Evolutionary conservation across 805 yeast species (phyloP).

Genomic region (Lachancea quebecensis): DNA sequence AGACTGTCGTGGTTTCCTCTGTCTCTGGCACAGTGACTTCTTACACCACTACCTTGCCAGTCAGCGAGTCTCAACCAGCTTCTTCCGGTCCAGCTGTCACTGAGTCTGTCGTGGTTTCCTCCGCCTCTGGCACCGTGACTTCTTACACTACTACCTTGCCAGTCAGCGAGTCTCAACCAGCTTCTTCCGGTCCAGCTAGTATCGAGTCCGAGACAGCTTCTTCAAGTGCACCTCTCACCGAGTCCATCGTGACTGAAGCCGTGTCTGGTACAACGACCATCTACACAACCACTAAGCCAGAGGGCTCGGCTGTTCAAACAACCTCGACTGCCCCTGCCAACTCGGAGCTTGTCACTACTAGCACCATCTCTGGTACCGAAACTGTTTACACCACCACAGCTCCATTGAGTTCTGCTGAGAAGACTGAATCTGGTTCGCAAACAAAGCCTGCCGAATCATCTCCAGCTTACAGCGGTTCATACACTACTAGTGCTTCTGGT

Average conservation of each 20-base stretch:
- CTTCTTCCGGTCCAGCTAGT: slow-evolving; percentile 2
- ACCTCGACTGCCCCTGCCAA: not conserved
- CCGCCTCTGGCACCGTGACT: slow-evolving; percentile 5
- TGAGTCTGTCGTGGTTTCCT: not conserved
- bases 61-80: not conserved
- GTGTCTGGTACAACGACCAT: slow-evolving; percentile 4
- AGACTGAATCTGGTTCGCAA: not conserved
- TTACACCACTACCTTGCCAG: slow-evolving; percentile 12
- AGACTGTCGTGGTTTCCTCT: slow-evolving; percentile 1
- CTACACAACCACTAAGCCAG: slow-evolving; percentile 4
- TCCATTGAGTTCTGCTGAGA: not conserved
- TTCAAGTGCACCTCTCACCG: not conserved
- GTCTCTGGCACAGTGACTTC: slow-evolving; percentile 9
- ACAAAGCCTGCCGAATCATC: too few relatives aligned
- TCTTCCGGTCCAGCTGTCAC: slow-evolving; percentile 2
- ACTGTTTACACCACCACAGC: slow-evolving; percentile 5
- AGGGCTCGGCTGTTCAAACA: not conserved
- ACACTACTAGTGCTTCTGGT: too few relatives aligned
- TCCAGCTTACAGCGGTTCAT: too few relatives aligned
- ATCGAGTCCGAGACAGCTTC: not conserved
- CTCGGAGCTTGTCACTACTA: not conserved
- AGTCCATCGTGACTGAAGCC: slow-evolving; percentile 1
- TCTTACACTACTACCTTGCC: slow-evolving; percentile 4
- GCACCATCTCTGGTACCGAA: slow-evolving; percentile 3
- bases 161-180: not conserved